These are phyloP conservation scores for Paecilomyces formosus DNA, from an alignment of 2,329 filamentous ascomycete genomes.

Conservation along the genomic window DNA sequence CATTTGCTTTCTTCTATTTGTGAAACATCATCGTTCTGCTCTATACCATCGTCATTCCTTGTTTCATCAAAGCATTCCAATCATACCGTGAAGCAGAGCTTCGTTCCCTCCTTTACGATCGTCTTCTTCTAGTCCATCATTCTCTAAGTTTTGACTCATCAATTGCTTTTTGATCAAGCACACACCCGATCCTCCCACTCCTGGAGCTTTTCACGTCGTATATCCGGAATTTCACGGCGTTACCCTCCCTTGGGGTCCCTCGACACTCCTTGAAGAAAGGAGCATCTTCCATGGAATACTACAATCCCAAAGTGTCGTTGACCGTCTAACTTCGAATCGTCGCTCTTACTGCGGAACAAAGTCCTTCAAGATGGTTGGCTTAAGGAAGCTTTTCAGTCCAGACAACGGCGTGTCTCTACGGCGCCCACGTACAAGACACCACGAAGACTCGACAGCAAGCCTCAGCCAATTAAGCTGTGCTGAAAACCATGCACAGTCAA, in stretches of 20 bases:
- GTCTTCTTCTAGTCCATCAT: conserved; percentile 2
- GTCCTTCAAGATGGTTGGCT: conserved; percentile 21
- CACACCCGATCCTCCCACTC: background rate
- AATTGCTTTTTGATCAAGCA: background rate
- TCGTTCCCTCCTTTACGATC: conserved; percentile 2
- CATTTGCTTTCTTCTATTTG: background rate
- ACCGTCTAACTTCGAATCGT: background rate
- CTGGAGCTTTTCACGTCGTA: background rate
- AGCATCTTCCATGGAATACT: background rate
- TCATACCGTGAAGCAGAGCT: background rate
- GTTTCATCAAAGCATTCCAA: background rate
- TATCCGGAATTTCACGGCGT: background rate
- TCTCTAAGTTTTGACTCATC: background rate
- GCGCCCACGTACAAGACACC: background rate
- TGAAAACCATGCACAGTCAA: background rate
- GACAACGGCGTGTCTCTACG: conserved; percentile 3
- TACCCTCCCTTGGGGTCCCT: conserved; percentile 5
- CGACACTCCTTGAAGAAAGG: background rate
- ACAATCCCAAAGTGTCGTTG: background rate
- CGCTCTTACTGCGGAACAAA: background rate
- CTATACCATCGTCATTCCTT: background rate
- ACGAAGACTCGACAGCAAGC: background rate
- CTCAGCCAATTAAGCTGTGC: background rate
- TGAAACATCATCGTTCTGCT: background rate
- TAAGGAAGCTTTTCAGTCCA: conserved; percentile 26